phyloP scores from a whole-genome alignment of 2,329 filamentous ascomycete genomes.

The Keithomyces neogunnii region DNA sequence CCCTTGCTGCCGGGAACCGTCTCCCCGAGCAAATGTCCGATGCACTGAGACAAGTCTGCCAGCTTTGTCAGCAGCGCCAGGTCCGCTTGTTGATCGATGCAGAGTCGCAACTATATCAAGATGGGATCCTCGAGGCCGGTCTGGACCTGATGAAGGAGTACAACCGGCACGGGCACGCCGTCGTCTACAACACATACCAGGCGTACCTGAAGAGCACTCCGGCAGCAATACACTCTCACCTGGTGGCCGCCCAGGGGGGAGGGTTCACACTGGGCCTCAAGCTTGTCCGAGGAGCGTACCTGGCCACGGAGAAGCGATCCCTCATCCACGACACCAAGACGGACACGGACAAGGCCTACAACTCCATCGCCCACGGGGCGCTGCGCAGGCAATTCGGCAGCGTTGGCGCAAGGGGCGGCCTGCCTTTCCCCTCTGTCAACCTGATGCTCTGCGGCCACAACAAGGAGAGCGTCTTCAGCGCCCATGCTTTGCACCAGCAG shows the following conservation, averaged over 20 bases:
- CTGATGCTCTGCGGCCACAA: constrained; percentile 49
- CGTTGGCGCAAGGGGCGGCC: constrained; percentile 5
- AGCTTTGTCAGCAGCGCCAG: constrained; percentile 26
- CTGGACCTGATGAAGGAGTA: constrained; percentile 28
- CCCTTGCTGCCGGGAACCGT: constrained; percentile 23
- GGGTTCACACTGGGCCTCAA: constrained; percentile 47
- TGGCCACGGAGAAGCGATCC: constrained; percentile 37
- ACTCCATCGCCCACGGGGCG: constrained; percentile 37
- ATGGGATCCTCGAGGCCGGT: constrained; percentile 24
- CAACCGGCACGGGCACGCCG: constrained; percentile 27
- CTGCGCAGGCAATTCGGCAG: constrained; percentile 25
- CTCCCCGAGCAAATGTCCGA: constrained; percentile 33
- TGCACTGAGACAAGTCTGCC: constrained; percentile 31
- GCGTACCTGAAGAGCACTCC: constrained; percentile 43
- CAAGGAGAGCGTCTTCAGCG: constrained; percentile 27
- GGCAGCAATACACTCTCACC: constrained; percentile 32
- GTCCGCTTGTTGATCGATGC: constrained; percentile 37
- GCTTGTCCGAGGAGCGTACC: constrained; percentile 48
- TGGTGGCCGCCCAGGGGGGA: constrained; percentile 33
- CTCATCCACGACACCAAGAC: constrained; percentile 46
- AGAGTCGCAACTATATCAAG: constrained; percentile 36
- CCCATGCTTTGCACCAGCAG: constrained; percentile 31
- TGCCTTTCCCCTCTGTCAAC: constrained; percentile 33
- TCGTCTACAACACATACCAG: constrained; percentile 46
- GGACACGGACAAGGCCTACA: constrained; percentile 43